Evolutionary conservation across 2,329 filamentous ascomycete genomes (phyloP).

Genomic region (Atkinsonella texensis): DNA sequence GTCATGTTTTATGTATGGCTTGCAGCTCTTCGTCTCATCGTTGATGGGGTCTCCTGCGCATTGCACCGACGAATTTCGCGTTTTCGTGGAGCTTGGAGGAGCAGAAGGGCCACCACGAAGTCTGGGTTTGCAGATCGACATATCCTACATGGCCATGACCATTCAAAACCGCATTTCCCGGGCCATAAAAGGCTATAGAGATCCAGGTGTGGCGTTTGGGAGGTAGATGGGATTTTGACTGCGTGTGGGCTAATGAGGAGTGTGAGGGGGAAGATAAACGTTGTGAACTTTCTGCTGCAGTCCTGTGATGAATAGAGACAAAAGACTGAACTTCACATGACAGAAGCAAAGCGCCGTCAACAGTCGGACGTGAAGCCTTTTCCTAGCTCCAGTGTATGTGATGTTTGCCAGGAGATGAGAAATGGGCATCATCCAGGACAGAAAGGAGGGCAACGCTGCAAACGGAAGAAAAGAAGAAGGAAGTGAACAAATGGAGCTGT

Average conservation of each 20-base stretch:
- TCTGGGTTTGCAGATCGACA: not conserved
- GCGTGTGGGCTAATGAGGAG: not conserved
- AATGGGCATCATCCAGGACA: too few relatives aligned
- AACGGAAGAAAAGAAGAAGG: not conserved
- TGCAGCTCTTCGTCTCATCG: not conserved
- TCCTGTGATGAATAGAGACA: too few relatives aligned
- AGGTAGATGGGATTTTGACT: not conserved
- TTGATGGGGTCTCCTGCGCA: not conserved
- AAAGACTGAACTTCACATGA: not conserved
- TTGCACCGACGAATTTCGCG: not conserved
- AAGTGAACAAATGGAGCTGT: not conserved
- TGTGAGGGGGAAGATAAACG: not conserved
- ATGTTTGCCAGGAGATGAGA: too few relatives aligned
- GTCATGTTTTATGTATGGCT: not conserved
- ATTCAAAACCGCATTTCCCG: not conserved
- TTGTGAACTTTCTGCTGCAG: too few relatives aligned
- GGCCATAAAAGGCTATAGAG: not conserved
- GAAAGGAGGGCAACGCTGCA: not conserved
- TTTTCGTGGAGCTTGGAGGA: not conserved
- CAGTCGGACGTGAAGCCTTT: too few relatives aligned
- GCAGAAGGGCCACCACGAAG: not conserved
- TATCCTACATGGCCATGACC: not conserved
- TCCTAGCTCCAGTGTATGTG: too few relatives aligned
- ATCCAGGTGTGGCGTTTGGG: not conserved
- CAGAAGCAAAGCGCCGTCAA: not conserved